Evolutionary conservation across 2,329 filamentous ascomycete species (phyloP).

Genomic region (Neopestalotiopsis rosae): DNA sequence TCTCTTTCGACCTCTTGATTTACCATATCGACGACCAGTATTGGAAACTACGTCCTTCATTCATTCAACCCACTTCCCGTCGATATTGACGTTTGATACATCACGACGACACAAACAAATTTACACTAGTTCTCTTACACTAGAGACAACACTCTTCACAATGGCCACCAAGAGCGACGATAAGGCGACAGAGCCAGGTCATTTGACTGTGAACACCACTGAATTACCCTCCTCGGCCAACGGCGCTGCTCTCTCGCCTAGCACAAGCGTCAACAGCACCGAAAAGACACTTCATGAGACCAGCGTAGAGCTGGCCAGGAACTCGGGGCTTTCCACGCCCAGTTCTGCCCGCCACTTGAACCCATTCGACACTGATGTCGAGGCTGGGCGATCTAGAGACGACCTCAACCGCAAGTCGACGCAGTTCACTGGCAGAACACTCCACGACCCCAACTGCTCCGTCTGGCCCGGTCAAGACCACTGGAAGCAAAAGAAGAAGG

Average conservation of each 20-base stretch:
- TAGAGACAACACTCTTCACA: neutral
- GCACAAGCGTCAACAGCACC: conserved; percentile 14
- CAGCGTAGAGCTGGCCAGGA: conserved; percentile 35
- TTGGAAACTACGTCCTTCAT: neutral
- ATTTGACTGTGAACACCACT: conserved; percentile 21
- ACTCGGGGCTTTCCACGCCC: conserved; percentile 50
- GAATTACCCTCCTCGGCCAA: conserved; percentile 25
- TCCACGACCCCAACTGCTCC: conserved; percentile 54
- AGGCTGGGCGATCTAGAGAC: conserved; percentile 51
- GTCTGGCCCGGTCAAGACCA: conserved; percentile 66
- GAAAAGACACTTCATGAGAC: conserved; percentile 29
- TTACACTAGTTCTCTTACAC: neutral
- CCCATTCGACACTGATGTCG: conserved; percentile 64
- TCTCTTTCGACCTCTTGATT: conserved; percentile 3
- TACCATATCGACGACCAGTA: conserved; percentile 9
- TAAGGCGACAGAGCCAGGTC: conserved; percentile 14
- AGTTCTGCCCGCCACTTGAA: conserved; percentile 47
- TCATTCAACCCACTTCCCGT: neutral
- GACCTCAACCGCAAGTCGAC: conserved; percentile 37
- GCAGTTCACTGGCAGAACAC: conserved; percentile 36
- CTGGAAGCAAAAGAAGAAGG: conserved; percentile 65
- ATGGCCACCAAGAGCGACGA: conserved; percentile 19
- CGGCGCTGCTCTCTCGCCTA: conserved; percentile 20
- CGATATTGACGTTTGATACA: conserved; percentile 1
- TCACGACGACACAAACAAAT: neutral